A percentile compares a stretch with the other conserved stretches of the same genome.
Evolutionary conservation across 140 eudicot species (phyloP).

Genomic region (Erigeron philadelphicus): DNA sequence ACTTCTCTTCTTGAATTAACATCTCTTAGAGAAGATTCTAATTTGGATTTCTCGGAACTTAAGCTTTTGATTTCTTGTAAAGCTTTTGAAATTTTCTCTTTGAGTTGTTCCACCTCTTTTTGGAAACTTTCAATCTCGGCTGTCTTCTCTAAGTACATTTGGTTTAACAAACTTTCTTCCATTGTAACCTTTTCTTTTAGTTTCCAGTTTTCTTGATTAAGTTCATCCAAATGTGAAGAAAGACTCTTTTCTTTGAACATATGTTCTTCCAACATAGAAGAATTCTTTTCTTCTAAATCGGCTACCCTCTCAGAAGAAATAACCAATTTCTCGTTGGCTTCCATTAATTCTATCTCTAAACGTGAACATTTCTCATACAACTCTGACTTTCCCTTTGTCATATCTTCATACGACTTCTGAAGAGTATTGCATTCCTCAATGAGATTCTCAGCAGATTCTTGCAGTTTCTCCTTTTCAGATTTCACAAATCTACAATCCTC

Average conservation of each 20-base stretch:
- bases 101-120: constrained; percentile 46
- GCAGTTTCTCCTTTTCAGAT: constrained; percentile 46
- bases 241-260: constrained; percentile 46
- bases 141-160: constrained; percentile 52
- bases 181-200: constrained; percentile 43
- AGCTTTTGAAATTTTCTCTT: constrained; percentile 34
- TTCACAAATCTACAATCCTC: constrained; percentile 43
- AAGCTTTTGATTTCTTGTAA: constrained; percentile 38
- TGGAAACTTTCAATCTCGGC: constrained; percentile 46
- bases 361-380: constrained; percentile 33
- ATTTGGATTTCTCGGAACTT: constrained; percentile 36
- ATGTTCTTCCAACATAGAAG: constrained; percentile 44
- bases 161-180: constrained; percentile 53
- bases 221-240: constrained; percentile 51
- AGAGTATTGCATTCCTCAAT: constrained; percentile 37
- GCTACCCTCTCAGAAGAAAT: constrained; percentile 35
- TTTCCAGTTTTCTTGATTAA: constrained; percentile 54
- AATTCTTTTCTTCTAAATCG: constrained; percentile 43
- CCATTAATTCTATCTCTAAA: constrained; percentile 44
- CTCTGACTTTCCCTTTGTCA: constrained; percentile 41
- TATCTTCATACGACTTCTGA: constrained; percentile 47
- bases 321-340: constrained; percentile 35
- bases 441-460: constrained; percentile 44
- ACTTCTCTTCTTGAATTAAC: constrained; percentile 29
- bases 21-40: constrained; percentile 46